Percentiles rank a stretch among this genome's conserved stretches.
These are phyloP conservation scores for Wickerhamomyces mucosus DNA, from an alignment of 805 yeast species.

Conservation along the genomic window DNA sequence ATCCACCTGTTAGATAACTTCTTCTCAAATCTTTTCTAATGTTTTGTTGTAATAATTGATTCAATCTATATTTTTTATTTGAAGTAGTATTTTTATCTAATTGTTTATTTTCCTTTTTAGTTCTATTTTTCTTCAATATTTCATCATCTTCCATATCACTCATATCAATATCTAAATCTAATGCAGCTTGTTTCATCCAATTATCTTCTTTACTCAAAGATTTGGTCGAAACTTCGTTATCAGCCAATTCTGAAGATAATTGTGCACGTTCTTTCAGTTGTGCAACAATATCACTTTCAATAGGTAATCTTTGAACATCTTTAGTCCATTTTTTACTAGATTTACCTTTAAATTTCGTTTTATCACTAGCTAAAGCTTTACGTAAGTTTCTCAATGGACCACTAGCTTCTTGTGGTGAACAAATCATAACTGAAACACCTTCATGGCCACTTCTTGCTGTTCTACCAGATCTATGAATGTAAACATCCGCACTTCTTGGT, in stretches of 20 bases:
- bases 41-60: conserved; percentile 39
- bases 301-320: conserved; percentile 60
- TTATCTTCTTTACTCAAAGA: conserved; percentile 57
- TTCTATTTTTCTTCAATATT: conserved; percentile 51
- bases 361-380: conserved; percentile 36
- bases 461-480: conserved; percentile 94
- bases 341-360: conserved; percentile 20
- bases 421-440: conserved; percentile 91
- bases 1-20: conserved; percentile 73
- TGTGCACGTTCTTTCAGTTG: conserved; percentile 62
- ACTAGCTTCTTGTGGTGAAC: conserved; percentile 88
- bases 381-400: conserved; percentile 78
- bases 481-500: conserved; percentile 90
- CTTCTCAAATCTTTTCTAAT: conserved; percentile 55
- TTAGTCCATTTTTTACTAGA: conserved; percentile 36
- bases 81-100: conserved; percentile 41
- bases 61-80: conserved; percentile 41
- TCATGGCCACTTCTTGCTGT: conserved; percentile 93
- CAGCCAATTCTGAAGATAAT: conserved; percentile 69
- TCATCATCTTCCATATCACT: conserved; percentile 67
- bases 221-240: conserved; percentile 50
- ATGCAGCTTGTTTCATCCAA: conserved; percentile 89
- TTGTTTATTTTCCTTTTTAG: conserved; percentile 42
- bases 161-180: conserved; percentile 66
- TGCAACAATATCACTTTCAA: conserved; percentile 64